Evolutionary conservation across 345 rosid genomes (phyloP), one percentile per base, ranked within the genome.

Genomic region (Rhizophora apiculata): DNA sequence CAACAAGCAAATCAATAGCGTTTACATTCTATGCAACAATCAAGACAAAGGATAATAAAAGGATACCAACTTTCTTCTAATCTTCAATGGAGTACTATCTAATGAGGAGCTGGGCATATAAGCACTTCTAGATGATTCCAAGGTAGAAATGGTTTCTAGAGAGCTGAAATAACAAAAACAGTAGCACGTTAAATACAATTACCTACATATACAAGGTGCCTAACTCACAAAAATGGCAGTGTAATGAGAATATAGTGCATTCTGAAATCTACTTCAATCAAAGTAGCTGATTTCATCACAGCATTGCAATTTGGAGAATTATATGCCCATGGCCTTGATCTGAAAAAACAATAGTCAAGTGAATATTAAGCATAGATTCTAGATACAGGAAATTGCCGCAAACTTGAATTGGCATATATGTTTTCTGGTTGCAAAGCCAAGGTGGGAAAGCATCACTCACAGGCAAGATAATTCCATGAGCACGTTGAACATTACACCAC

Each of bases 1-100:
- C 22, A 56, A 27, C 22, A 2, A 22, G 5, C 29, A 22, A 55
- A 55, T 22, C 60, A 56, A 56, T 10, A 18, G 60, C 26, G 24
- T 21, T 21, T 2, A 56, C 6, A 56, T 56, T 8, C 30, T 43
- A 43, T 43, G 19, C 49, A 43, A 56, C 60, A 60, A 67, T 54
- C 9, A 71, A 54, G 39, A 39, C 21, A 48, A 21, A 53, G 18
- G 34, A 63, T 27, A 32, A 19, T 13, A 63, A 72, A 36, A 53
- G 60, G 52, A 71, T 61, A 73, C 81, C 64, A 54, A 82, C 85
- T 82, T 82, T 68, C 60, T 71, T 16, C 72, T 76, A 53, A 73
- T 79, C 76, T 68, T 77, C 77, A 53, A 9, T 69, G 53, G 73
- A 70, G 73, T 63, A 73, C 56, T 75, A 48, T 72, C 64, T 63